A percentile compares a stretch with the other conserved stretches of the same genome.
These are phyloP conservation scores for Spizellomyces sp. DNA, from an alignment of 192 early-diverging fungal species.

Conservation along the genomic window DNA sequence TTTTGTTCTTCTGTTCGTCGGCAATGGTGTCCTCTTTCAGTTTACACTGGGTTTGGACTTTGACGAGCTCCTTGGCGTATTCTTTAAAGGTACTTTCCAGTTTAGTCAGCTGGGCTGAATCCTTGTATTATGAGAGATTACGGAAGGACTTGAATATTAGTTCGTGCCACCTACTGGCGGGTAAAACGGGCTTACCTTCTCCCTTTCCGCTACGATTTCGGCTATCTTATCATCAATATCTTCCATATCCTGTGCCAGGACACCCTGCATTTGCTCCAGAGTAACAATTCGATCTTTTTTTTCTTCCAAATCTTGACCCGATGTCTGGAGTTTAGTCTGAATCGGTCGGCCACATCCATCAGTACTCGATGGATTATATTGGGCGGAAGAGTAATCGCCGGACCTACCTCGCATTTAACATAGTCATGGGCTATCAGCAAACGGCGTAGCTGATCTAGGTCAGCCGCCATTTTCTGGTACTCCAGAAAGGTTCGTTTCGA, in stretches of 20 bases:
- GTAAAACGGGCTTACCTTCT: conserved; percentile 20
- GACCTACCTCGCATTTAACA: conserved; percentile 65
- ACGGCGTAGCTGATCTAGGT: conserved; percentile 82
- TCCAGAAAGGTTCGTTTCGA: conserved; percentile 90
- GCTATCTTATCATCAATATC: conserved; percentile 65
- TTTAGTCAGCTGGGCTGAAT: conserved; percentile 59
- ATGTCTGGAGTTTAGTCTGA: conserved; percentile 42
- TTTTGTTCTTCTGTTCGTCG: conserved; percentile 70
- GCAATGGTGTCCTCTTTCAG: conserved; percentile 73
- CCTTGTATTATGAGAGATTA: conserved; percentile 6
- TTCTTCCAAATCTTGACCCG: conserved; percentile 38
- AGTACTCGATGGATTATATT: no score
- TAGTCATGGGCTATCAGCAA: conserved; percentile 87
- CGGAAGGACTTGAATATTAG: not conserved
- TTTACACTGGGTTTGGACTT: conserved; percentile 80
- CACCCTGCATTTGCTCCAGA: conserved; percentile 53
- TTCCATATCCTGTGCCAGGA: conserved; percentile 64
- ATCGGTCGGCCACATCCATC: not conserved
- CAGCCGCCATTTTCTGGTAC: conserved; percentile 88
- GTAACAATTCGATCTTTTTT: conserved; percentile 40
- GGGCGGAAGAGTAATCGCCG: no score
- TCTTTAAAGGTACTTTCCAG: conserved; percentile 77
- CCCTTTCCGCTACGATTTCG: conserved; percentile 42
- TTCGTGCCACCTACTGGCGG: not conserved
- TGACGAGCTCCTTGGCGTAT: conserved; percentile 76